Evolutionary conservation across 148 eudicot genomes (phyloP), one percentile per base, ranked within the genome.

Genomic region (Rheum nobile): DNA sequence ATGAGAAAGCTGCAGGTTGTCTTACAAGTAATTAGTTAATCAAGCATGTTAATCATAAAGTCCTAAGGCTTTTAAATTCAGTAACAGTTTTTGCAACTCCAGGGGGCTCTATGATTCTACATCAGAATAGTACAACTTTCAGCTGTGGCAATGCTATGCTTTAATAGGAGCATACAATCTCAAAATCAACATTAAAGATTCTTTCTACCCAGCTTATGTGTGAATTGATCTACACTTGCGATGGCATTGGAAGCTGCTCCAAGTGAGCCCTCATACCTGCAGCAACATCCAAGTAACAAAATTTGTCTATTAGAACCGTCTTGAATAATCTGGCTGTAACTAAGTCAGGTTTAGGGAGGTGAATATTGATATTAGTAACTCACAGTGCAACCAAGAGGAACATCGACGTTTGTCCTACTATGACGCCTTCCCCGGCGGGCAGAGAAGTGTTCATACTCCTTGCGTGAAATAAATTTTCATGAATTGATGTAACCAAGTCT

Each of bases 401-500:
- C 16, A 88, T 84, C 17, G 88, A 75, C 38, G 92, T 87, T 86
- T 85, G 92, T 81, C 83, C 83, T 59, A 90, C 87, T 65, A 96
- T 83, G 47, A 84, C 89, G 75, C 99, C 99, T 90, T 92, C 99
- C 73, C 97, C 97, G 26, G 89, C 80, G 22, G 91, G 86, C 57
- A 84, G 88, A 46, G 88, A 73, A 17, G 94, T 85, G 85, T 85
- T 88, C 84, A 95, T 59, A 82, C 97, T 86, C 85, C 99, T 88
- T 65, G 90, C 96, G 72, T 82, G 84, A 78, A 96, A 96, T 92
- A 96, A 89, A 52, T 84, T 90, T 75, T 92, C 99, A 68, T 90
- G 92, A 77, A 88, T 90, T 69, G 97, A 88, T 48, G 95, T 96
- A 42, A 91, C 92, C 72, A 96, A 55, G 82, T 96, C 99, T 96